Percentiles rank a stretch among this genome's conserved stretches.
Evolutionary conservation across 2,329 filamentous ascomycete genomes (phyloP).

Genomic region (Leptographium galeiforme): DNA sequence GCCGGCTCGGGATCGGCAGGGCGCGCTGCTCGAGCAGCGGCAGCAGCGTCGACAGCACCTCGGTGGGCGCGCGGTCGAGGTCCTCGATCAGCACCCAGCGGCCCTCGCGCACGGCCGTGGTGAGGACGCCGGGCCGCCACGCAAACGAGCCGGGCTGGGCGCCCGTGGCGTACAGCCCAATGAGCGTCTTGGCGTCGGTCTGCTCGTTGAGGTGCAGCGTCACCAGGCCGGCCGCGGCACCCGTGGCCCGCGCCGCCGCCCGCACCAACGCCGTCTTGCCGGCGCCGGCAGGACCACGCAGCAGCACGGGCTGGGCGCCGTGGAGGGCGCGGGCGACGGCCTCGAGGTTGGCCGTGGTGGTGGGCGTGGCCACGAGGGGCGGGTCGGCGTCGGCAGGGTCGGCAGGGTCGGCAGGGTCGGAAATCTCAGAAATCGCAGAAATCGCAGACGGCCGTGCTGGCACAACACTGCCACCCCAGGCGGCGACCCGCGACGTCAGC

Average conservation of each 20-base stretch:
- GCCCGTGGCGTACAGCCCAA: conserved; percentile 87
- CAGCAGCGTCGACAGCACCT: conserved; percentile 84
- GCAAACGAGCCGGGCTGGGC: conserved; percentile 77
- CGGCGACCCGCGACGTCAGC: conserved; percentile 47
- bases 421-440: too few relatives aligned
- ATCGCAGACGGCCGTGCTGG: conserved; percentile 39
- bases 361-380: conserved; percentile 54
- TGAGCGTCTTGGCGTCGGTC: conserved; percentile 90
- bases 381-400: conserved; percentile 13
- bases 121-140: conserved; percentile 87
- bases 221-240: conserved; percentile 70
- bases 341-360: conserved; percentile 59
- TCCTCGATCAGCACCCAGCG: conserved; percentile 97
- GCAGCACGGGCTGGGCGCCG: conserved; percentile 55
- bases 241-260: conserved; percentile 67
- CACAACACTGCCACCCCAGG: conserved; percentile 54
- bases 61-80: conserved; percentile 83
- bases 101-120: conserved; percentile 84
- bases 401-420: too few relatives aligned
- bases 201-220: conserved; percentile 96
- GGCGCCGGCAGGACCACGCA: conserved; percentile 71
- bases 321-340: conserved; percentile 56
- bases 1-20: conserved; percentile 76
- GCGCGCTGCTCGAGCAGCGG: conserved; percentile 89
- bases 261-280: conserved; percentile 84